Evolutionary conservation across 108 stramenopile species (phyloP).

Genomic region (Skeletonema menzelii): DNA sequence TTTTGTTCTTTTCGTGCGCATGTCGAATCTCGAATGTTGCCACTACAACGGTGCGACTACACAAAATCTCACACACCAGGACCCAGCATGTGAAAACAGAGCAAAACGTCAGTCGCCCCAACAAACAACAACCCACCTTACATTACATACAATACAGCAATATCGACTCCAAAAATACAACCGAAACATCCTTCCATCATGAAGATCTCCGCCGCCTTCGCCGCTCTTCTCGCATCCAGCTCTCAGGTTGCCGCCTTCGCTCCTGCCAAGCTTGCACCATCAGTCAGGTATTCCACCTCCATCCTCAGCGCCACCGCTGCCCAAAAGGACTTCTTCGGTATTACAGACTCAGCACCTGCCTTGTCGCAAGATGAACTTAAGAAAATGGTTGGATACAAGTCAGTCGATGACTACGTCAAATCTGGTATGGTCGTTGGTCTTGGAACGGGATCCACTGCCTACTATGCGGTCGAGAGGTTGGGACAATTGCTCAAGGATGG

Average conservation of each 20-base stretch:
- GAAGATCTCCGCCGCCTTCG: slow-evolving; percentile 2
- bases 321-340: neutral
- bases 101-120: neutral
- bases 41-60: too few species aligned
- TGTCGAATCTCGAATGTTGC: too few species aligned
- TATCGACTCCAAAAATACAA: too few species aligned
- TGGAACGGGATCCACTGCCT: slow-evolving; percentile 98
- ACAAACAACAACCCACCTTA: too few species aligned
- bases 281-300: neutral
- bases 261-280: neutral
- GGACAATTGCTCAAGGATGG: slow-evolving; percentile 89
- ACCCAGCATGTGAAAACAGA: too few species aligned
- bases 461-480: slow-evolving; percentile 98
- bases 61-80: too few species aligned
- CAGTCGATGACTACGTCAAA: slow-evolving; percentile 91
- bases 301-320: neutral
- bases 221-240: neutral
- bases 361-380: slow-evolving; percentile 89
- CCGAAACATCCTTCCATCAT: neutral
- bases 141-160: too few species aligned
- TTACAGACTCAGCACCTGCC: neutral
- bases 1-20: too few species aligned
- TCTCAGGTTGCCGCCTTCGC: slow-evolving; percentile 2
- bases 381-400: slow-evolving; percentile 89
- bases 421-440: slow-evolving; percentile 99